These are phyloP conservation scores for Neurospora tetraspora DNA, from an alignment of 495 filamentous ascomycete genomes.

Conservation along the genomic window DNA sequence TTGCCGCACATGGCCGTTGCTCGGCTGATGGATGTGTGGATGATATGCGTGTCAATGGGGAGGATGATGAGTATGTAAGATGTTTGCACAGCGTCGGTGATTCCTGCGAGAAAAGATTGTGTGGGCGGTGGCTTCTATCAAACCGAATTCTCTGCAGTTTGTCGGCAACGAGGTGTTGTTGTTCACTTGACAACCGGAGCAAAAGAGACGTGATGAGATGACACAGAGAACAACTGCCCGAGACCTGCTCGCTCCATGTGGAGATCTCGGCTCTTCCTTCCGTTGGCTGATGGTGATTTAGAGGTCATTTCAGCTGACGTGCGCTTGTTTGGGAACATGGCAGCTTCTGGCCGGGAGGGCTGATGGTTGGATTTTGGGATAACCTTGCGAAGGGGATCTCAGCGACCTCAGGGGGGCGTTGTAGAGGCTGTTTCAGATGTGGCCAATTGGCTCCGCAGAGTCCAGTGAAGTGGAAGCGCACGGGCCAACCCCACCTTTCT, in stretches of 20 bases:
- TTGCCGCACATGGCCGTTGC: background rate
- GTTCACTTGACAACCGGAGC: background rate
- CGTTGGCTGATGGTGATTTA: background rate
- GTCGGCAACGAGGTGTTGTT: background rate
- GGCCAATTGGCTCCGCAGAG: background rate
- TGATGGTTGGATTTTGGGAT: background rate
- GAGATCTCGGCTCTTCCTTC: background rate
- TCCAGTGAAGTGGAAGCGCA: background rate
- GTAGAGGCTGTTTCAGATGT: background rate
- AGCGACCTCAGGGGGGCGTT: background rate
- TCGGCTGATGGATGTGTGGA: background rate
- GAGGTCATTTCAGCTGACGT: background rate
- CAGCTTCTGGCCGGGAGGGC: background rate
- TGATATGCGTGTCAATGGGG: background rate
- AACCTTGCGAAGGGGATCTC: background rate
- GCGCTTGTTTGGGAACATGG: background rate
- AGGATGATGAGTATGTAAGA: background rate
- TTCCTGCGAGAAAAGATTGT: background rate
- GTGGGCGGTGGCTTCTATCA: background rate
- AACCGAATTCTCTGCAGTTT: background rate
- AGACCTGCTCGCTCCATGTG: background rate
- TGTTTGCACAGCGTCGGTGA: background rate
- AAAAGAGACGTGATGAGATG: background rate
- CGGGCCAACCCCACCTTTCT: background rate
- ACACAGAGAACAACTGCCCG: background rate